These are phyloP conservation scores for Ascochyta lentis DNA, from an alignment of 2,329 filamentous ascomycete species.

Conservation along the genomic window DNA sequence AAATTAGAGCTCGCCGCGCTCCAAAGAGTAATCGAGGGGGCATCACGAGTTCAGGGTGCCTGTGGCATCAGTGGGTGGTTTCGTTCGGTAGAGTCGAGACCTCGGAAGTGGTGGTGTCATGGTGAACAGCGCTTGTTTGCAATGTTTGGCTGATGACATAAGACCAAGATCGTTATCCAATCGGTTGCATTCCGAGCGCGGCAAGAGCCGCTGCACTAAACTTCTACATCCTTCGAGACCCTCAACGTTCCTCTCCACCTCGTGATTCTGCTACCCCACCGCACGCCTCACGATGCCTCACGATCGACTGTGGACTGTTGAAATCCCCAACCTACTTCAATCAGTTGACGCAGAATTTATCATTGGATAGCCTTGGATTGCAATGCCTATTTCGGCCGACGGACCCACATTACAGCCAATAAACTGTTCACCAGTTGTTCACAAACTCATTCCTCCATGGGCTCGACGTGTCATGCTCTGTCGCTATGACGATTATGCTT, in stretches of 20 bases:
- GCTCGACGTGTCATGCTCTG: slow-evolving; percentile 2
- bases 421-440: slow-evolving; percentile 1
- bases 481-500: not conserved
- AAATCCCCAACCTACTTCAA: not conserved
- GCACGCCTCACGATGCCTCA: not conserved
- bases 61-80: slow-evolving; percentile 28
- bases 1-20: slow-evolving; percentile 25
- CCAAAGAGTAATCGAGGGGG: slow-evolving; percentile 38
- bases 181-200: slow-evolving; percentile 9
- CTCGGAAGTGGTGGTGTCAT: slow-evolving; percentile 36
- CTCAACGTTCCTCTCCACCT: not conserved
- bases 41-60: slow-evolving; percentile 35
- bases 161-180: slow-evolving; percentile 8
- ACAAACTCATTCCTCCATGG: slow-evolving; percentile 5
- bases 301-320: not conserved
- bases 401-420: slow-evolving; percentile 11
- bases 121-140: slow-evolving; percentile 25
- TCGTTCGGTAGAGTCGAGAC: slow-evolving; percentile 15
- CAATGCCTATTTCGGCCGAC: slow-evolving; percentile 9
- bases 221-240: slow-evolving; percentile 8
- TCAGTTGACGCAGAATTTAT: not conserved
- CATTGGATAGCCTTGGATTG: too few species aligned
- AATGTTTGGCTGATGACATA: slow-evolving; percentile 29
- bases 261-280: not conserved
- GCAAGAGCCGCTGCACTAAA: slow-evolving; percentile 11